Percentiles rank a stretch among this genome's conserved stretches.
phyloP scores from a whole-genome alignment of 208 protist species.

The Tritrichomonas foetus region DNA sequence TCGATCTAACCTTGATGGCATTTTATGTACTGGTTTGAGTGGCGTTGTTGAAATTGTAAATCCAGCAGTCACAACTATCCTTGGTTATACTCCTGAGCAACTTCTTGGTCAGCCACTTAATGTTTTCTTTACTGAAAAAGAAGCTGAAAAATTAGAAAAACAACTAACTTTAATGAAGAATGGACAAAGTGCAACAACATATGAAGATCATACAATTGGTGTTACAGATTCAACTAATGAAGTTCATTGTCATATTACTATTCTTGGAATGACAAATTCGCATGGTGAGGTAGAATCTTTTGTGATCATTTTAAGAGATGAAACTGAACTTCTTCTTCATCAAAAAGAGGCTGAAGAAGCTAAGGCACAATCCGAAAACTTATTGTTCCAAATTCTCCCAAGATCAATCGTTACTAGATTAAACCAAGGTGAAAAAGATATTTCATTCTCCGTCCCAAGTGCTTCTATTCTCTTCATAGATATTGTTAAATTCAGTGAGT shows the following conservation, averaged over 20 bases:
- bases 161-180: not conserved
- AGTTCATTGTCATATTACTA: not conserved
- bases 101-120: not conserved
- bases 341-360: not conserved
- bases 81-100: not conserved
- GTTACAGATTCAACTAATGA: not conserved
- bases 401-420: not conserved
- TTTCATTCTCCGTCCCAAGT: not conserved
- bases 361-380: not conserved
- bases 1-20: not conserved
- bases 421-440: not conserved
- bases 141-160: not conserved
- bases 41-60: slow-evolving; percentile 1
- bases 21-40: not conserved
- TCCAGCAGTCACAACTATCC: not conserved
- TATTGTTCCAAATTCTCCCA: not conserved
- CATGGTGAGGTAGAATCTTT: not conserved
- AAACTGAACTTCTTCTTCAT: not conserved
- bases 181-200: not conserved
- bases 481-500: too few relatives aligned
- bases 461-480: not conserved
- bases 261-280: not conserved
- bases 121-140: not conserved
- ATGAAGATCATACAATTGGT: not conserved
- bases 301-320: not conserved